Percentiles rank a stretch among this genome's conserved stretches.
Conservation (phyloP, 768 basidiomycete genomes). For the Naematelia aurantialba region DNA sequence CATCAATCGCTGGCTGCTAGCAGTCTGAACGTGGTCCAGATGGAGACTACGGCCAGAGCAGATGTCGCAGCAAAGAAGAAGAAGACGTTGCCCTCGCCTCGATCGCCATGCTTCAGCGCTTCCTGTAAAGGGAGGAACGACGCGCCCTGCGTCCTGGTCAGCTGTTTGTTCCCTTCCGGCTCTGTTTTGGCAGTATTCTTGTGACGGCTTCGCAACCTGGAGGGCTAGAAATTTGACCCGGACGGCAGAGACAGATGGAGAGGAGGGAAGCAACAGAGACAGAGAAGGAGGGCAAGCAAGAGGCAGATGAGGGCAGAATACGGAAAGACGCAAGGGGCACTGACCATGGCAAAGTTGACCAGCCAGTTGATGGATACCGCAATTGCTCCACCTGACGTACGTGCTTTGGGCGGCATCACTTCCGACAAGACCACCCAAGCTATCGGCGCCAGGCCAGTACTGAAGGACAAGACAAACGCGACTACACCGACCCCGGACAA, state of each 20-base stretch:
- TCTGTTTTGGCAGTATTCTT: too few relatives aligned
- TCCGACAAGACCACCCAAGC: slow-evolving; percentile 90
- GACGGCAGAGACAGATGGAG: too few relatives aligned
- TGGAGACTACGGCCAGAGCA: too few relatives aligned
- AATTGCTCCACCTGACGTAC: slow-evolving; percentile 72
- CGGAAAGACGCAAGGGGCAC: not conserved
- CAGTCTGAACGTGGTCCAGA: too few relatives aligned
- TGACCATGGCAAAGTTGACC: slow-evolving; percentile 32
- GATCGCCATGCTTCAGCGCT: slow-evolving; percentile 21
- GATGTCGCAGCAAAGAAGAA: slow-evolving; percentile 29
- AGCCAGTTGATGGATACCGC: slow-evolving; percentile 63
- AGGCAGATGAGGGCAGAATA: slow-evolving; percentile 5
- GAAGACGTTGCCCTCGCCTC: slow-evolving; percentile 40
- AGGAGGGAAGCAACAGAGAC: too few relatives aligned
- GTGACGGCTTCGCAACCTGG: too few relatives aligned
- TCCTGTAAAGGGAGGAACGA: slow-evolving; percentile 36
- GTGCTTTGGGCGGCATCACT: slow-evolving; percentile 73
- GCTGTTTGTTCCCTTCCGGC: too few relatives aligned
- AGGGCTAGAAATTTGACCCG: too few relatives aligned
- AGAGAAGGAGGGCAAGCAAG: too few relatives aligned
- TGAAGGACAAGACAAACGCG: slow-evolving; percentile 82
- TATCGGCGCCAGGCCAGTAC: slow-evolving; percentile 83
- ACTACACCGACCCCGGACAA: slow-evolving; percentile 66
- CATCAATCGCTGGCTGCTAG: too few relatives aligned
- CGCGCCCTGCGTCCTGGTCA: too few relatives aligned